Conservation (phyloP, 495 filamentous ascomycete genomes). For the Chaetomium cochliodes region DNA sequence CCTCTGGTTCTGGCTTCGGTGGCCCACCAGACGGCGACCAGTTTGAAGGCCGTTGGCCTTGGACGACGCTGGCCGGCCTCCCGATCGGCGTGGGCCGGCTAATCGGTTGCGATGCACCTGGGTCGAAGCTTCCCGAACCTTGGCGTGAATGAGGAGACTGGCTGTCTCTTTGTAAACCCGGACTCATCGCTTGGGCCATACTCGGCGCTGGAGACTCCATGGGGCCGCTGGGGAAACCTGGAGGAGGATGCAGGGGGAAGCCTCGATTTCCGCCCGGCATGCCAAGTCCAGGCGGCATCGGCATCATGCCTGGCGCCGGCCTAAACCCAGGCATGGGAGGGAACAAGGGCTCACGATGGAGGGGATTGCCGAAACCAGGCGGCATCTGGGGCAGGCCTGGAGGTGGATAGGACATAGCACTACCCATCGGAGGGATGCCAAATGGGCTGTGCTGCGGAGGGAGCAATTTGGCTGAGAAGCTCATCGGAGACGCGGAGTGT, state of each 20-base stretch:
- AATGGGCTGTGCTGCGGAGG: constrained; percentile 43
- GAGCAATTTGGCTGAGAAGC: constrained; percentile 33
- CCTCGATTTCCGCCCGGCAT: constrained; percentile 62
- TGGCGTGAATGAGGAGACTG: constrained; percentile 46
- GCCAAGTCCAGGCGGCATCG: constrained; percentile 57
- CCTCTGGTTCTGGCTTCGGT: constrained; percentile 57
- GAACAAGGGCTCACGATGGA: constrained; percentile 30
- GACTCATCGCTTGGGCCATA: constrained; percentile 35
- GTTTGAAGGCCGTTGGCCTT: constrained; percentile 37
- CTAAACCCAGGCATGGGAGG: constrained; percentile 48
- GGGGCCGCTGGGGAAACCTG: constrained; percentile 54
- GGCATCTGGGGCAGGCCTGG: constrained; percentile 37
- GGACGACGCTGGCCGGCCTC: constrained; percentile 72
- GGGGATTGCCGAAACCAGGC: constrained; percentile 44
- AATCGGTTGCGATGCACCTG: constrained; percentile 59
- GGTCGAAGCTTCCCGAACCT: constrained; percentile 47
- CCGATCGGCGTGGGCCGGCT: constrained; percentile 83
- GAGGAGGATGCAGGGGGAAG: constrained; percentile 58
- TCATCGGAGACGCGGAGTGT: constrained; percentile 30
- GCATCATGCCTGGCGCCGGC: constrained; percentile 49
- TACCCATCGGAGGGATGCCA: constrained; percentile 37
- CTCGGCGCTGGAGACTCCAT: constrained; percentile 43
- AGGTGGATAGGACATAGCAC: constrained; percentile 36
- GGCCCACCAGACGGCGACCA: constrained; percentile 50
- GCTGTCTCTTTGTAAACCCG: constrained; percentile 37